These are phyloP conservation scores for Mycena maculata DNA, from an alignment of 768 basidiomycete species.

Conservation along the genomic window DNA sequence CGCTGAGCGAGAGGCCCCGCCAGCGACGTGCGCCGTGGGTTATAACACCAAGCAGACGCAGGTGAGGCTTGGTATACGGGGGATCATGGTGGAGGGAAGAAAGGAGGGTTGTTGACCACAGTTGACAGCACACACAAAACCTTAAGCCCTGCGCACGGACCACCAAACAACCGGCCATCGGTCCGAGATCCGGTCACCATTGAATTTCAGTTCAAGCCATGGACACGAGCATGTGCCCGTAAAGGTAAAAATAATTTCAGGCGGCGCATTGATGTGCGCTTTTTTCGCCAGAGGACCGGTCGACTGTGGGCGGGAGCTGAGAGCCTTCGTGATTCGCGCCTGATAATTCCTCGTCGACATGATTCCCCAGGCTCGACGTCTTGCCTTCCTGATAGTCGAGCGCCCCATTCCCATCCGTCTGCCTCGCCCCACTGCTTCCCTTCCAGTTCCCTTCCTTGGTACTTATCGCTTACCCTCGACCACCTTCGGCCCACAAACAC, in stretches of 20 bases:
- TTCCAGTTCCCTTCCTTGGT: too few relatives aligned
- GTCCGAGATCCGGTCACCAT: not conserved
- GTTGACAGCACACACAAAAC: constrained; percentile 62
- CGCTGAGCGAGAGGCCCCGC: constrained; percentile 57
- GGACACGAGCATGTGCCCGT: not conserved
- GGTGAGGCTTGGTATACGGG: constrained; percentile 54
- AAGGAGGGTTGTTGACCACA: constrained; percentile 59
- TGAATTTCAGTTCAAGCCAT: not conserved
- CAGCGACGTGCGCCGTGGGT: constrained; percentile 67
- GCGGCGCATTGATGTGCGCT: too few relatives aligned
- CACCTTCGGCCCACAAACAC: too few relatives aligned
- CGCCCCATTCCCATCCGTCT: constrained; percentile 26
- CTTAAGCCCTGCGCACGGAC: constrained; percentile 54
- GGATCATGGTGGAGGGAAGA: constrained; percentile 52
- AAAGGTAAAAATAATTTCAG: too few relatives aligned
- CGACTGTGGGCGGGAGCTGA: too few relatives aligned
- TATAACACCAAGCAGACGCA: constrained; percentile 55
- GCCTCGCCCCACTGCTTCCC: not conserved
- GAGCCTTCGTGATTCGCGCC: too few relatives aligned
- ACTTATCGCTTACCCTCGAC: too few relatives aligned
- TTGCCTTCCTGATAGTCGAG: constrained; percentile 19
- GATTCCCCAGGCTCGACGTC: not conserved
- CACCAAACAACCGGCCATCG: constrained; percentile 12
- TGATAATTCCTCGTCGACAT: not conserved
- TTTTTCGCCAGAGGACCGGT: too few relatives aligned